Evolutionary conservation across 805 yeast species (phyloP).

Genomic region (Candida wancherniae): DNA sequence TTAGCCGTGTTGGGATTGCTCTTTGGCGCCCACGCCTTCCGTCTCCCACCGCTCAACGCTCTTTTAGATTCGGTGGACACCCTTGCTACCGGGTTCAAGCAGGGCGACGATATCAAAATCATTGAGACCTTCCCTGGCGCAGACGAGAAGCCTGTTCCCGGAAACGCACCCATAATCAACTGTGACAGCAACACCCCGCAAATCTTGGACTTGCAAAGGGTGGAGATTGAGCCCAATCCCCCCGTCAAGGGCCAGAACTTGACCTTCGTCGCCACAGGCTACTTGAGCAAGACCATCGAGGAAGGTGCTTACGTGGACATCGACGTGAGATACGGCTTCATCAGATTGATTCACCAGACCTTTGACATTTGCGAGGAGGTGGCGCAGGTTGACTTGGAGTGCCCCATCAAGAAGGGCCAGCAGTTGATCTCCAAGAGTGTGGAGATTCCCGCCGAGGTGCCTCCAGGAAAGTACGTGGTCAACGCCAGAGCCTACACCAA

Average conservation of each 20-base stretch:
- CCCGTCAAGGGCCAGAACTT: constrained; percentile 82
- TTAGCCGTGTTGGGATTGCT: constrained; percentile 11
- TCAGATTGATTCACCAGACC: constrained; percentile 82
- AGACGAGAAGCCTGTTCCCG: constrained; percentile 72
- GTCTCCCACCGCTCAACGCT: constrained; percentile 11
- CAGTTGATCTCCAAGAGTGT: constrained; percentile 66
- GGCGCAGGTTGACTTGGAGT: constrained; percentile 73
- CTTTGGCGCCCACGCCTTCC: constrained; percentile 13
- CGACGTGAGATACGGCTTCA: constrained; percentile 88
- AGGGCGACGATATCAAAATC: no score
- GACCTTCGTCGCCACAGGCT: constrained; percentile 73
- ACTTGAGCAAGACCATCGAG: constrained; percentile 46
- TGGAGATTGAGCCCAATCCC: constrained; percentile 76
- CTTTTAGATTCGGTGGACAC: constrained; percentile 10
- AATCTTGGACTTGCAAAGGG: constrained; percentile 52
- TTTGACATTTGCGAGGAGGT: constrained; percentile 89
- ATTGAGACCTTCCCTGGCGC: constrained; percentile 16
- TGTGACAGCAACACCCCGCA: constrained; percentile 70
- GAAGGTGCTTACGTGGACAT: constrained; percentile 95
- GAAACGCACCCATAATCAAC: constrained; percentile 76
- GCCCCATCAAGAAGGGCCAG: constrained; percentile 74
- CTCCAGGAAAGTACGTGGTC: constrained; percentile 89
- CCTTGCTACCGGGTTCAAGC: no score
- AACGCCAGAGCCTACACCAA: constrained; percentile 85
- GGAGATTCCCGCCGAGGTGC: constrained; percentile 85